A percentile compares a stretch with the other conserved stretches of the same genome.
Conservation (phyloP, 352 stramenopile genomes). For the Aphanomyces cochlioides region DNA sequence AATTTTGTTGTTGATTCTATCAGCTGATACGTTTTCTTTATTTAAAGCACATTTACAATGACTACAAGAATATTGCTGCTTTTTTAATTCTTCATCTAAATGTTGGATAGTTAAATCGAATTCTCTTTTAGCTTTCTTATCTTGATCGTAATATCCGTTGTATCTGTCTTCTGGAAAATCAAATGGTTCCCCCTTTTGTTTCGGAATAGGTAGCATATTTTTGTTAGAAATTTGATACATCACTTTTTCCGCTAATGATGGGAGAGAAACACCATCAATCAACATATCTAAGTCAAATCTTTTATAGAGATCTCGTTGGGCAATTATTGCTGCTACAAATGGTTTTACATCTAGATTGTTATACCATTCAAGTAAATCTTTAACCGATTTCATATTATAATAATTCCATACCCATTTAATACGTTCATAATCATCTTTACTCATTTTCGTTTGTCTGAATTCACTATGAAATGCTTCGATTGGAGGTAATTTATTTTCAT, state of each 20-base stretch:
- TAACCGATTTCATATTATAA: slow-evolving; percentile 38
- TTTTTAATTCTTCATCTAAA: slow-evolving; percentile 29
- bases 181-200: background rate
- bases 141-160: slow-evolving; percentile 33
- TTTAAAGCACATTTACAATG: slow-evolving; percentile 29
- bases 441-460: slow-evolving; percentile 25
- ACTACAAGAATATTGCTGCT: slow-evolving; percentile 35
- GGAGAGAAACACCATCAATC: background rate
- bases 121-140: slow-evolving; percentile 29
- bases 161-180: slow-evolving; percentile 15
- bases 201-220: background rate
- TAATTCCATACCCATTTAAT: slow-evolving; percentile 38
- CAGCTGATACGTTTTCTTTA: no score
- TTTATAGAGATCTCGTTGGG: slow-evolving; percentile 12
- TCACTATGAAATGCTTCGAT: background rate
- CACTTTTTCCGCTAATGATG: background rate
- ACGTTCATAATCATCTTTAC: slow-evolving; percentile 34
- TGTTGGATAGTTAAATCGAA: slow-evolving; percentile 33
- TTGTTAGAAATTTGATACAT: slow-evolving; percentile 18
- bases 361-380: slow-evolving; percentile 42
- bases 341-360: slow-evolving; percentile 41
- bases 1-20: no score
- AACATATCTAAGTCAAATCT: slow-evolving; percentile 18
- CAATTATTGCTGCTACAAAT: slow-evolving; percentile 33
- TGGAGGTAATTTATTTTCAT: slow-evolving; percentile 22